A percentile compares a stretch with the other conserved stretches of the same genome.
Conservation (phyloP, 2,329 filamentous ascomycete genomes). For the Lecanosticta acicola region DNA sequence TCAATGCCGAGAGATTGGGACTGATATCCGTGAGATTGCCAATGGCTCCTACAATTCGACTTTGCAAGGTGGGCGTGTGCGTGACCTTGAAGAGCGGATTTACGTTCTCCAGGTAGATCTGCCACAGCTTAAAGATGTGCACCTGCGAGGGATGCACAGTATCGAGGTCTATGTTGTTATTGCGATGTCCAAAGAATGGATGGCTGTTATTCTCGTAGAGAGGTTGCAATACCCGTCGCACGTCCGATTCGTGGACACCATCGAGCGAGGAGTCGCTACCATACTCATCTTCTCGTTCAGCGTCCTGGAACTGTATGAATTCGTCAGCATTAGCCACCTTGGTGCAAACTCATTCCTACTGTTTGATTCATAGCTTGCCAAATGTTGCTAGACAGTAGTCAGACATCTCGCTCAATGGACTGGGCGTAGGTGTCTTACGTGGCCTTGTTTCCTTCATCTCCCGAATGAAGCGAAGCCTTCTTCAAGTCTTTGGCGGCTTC, state of each 20-base stretch:
- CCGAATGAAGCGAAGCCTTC: too few relatives aligned
- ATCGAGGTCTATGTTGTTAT: slow-evolving; percentile 41
- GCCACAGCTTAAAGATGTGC: slow-evolving; percentile 67
- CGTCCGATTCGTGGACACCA: background rate
- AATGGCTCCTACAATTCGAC: slow-evolving; percentile 57
- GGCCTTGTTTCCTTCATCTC: too few relatives aligned
- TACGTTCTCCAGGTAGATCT: slow-evolving; percentile 65
- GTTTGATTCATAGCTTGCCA: slow-evolving; percentile 2
- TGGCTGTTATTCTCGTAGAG: slow-evolving; percentile 34
- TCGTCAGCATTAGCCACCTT: too few relatives aligned
- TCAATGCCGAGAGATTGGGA: slow-evolving; percentile 35
- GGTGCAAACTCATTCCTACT: too few relatives aligned
- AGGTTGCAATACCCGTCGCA: background rate
- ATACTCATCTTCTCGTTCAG: background rate
- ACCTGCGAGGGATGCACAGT: slow-evolving; percentile 57
- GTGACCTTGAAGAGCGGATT: slow-evolving; percentile 67
- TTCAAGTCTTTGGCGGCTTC: too few relatives aligned
- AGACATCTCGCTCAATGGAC: too few relatives aligned
- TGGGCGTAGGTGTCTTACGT: too few relatives aligned
- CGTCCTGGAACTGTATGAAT: too few relatives aligned
- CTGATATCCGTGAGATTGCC: slow-evolving; percentile 52
- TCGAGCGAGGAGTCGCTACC: background rate
- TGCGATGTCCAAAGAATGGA: slow-evolving; percentile 49
- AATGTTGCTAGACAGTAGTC: background rate
- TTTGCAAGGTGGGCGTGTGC: slow-evolving; percentile 64